phyloP scores from a whole-genome alignment of 352 stramenopile genomes.

The Globisporangium irregulare region DNA sequence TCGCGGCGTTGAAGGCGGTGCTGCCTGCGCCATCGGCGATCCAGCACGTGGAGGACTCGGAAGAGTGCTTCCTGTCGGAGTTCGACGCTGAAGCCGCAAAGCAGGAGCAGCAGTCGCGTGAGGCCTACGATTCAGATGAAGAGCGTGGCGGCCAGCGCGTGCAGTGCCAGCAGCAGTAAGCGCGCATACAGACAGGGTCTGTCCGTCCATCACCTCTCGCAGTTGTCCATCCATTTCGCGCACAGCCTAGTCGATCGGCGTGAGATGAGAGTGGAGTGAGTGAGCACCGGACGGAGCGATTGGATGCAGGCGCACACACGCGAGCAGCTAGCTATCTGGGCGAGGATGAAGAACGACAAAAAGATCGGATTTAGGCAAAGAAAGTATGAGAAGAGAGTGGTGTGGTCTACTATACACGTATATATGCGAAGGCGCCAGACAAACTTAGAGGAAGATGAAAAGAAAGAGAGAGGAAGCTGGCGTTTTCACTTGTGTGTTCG shows the following conservation, averaged over 20 bases:
- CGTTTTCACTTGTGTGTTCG: background rate
- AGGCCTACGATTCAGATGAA: conserved; percentile 92
- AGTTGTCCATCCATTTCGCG: background rate
- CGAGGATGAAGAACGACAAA: conserved; percentile 2
- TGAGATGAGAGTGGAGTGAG: background rate
- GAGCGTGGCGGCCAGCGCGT: conserved; percentile 89
- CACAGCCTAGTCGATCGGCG: background rate
- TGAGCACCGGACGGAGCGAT: background rate
- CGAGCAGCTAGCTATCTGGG: conserved; percentile 6
- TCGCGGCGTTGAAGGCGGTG: conserved; percentile 61
- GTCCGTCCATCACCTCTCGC: background rate
- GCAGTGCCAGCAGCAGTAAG: conserved; percentile 90
- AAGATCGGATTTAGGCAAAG: background rate
- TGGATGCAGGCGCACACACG: background rate
- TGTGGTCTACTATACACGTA: conserved; percentile 15
- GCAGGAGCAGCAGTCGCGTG: conserved; percentile 65
- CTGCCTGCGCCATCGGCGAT: conserved; percentile 54
- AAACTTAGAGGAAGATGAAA: conserved; percentile 7
- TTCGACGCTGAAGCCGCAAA: conserved; percentile 92
- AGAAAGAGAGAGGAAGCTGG: conserved; percentile 15
- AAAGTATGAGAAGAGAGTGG: conserved; percentile 10
- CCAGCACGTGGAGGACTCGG: conserved; percentile 45
- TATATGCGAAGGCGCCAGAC: conserved; percentile 16
- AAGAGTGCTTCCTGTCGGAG: conserved; percentile 87
- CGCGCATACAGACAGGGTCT: background rate